Base-by-base conservation (phyloP, 345 rosid species). In the Linum lewisii region DNA sequence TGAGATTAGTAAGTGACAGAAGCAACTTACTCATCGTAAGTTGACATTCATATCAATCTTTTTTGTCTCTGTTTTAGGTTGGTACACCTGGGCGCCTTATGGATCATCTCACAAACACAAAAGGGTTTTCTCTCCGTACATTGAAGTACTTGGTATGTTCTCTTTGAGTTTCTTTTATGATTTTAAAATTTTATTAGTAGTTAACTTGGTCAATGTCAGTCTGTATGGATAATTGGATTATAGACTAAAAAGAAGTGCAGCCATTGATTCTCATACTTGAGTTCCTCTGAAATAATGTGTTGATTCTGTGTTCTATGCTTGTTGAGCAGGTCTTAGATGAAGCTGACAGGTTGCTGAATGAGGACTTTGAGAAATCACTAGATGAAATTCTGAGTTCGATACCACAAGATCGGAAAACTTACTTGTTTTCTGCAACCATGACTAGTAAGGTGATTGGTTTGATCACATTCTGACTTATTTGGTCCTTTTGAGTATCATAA, bases 391-490 rank as follows among this genome's bases (percentile, higher is more conserved):
- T 90, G 65, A 80, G 78, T 54, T 84, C 73, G 63, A 77, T 90
- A 59, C 96, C 95, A 22, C 84, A 76, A 51, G 84, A 80, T 1
- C 69, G 95, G 38, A 81, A 64, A 71, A 94, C 97, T 4, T 94
- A 42, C 76, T 81, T 94, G 60, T 94, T 94, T 79, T 94, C 99
- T 64, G 99, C 99, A 1, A 93, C 99, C 22, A 93, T 93, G 97
- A 90, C 97, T 24, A 87, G 90, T 71, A 93, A 87, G 96, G 97
- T 85, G 59, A 34, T 54, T 29, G 13, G 2, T 16, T 47, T 49
- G 21, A 19, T 15, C 21, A 21, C 13, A 21, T 9, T 11, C 56
- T 52, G 55, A 51, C 55, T n/a, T 19, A 8, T 22, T 10, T 51
- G 24, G 2, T 52, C 5, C 4, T 10, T 11, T 52, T 52, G 14